These are phyloP conservation scores for Botryosphaeria dothidea DNA, from an alignment of 2,329 filamentous ascomycete species.

Conservation along the genomic window DNA sequence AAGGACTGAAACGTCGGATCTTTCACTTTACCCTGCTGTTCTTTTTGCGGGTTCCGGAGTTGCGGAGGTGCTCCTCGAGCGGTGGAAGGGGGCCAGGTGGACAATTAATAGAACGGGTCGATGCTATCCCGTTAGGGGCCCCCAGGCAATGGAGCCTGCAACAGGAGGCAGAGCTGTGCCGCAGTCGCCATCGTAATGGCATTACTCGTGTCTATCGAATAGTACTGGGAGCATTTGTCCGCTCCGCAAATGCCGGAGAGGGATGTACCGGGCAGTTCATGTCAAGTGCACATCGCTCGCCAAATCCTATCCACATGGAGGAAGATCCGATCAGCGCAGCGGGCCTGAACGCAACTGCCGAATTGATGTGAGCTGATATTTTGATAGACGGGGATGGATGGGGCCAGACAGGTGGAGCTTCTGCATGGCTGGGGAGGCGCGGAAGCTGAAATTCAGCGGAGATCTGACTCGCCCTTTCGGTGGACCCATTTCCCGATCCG, in stretches of 20 bases:
- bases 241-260: neutral
- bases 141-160: neutral
- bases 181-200: neutral
- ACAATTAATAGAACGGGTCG: neutral
- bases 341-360: slow-evolving; percentile 1
- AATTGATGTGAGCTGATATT: neutral
- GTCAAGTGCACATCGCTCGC: neutral
- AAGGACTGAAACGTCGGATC: neutral
- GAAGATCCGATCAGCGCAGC: neutral
- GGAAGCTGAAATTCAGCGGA: neutral
- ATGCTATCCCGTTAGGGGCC: neutral
- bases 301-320: neutral
- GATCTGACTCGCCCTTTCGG: neutral
- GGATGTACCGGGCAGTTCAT: neutral
- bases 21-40: too few species aligned
- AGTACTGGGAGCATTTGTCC: neutral
- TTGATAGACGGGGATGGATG: neutral
- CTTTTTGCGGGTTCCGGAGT: neutral
- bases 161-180: neutral
- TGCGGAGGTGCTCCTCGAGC: neutral
- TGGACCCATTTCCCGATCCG: neutral
- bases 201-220: neutral
- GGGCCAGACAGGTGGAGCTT: neutral
- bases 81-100: neutral
- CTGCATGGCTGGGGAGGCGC: neutral